Percentiles rank a stretch among this genome's conserved stretches.
Evolutionary conservation across 768 basidiomycete genomes (phyloP).

Genomic region (Saitozyma podzolica): DNA sequence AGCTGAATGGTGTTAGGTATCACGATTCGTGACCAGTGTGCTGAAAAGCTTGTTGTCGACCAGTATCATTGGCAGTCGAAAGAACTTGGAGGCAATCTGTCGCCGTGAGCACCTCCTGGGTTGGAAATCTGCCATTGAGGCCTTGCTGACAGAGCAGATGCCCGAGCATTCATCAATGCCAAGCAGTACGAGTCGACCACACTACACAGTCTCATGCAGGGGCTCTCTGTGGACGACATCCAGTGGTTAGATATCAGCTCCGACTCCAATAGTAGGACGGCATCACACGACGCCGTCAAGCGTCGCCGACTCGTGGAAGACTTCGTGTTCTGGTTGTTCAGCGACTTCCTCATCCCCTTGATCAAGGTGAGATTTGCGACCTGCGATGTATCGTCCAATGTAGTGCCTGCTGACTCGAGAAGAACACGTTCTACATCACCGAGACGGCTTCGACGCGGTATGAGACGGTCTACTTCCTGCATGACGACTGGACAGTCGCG

Average conservation of each 20-base stretch:
- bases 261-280: slow-evolving; percentile 50
- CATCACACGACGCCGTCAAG: slow-evolving; percentile 70
- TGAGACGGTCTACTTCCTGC: slow-evolving; percentile 83
- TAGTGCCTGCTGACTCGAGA: slow-evolving; percentile 2
- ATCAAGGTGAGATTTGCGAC: slow-evolving; percentile 62
- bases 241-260: slow-evolving; percentile 63
- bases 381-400: neutral
- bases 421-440: slow-evolving; percentile 94
- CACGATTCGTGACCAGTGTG: slow-evolving; percentile 15
- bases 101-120: slow-evolving; percentile 5
- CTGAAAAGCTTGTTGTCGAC: slow-evolving; percentile 39
- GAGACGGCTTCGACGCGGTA: slow-evolving; percentile 84
- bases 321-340: slow-evolving; percentile 92
- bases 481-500: slow-evolving; percentile 86
- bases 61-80: slow-evolving; percentile 19
- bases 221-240: slow-evolving; percentile 71
- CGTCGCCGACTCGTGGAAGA: slow-evolving; percentile 79
- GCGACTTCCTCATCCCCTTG: slow-evolving; percentile 75
- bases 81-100: slow-evolving; percentile 15
- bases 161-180: slow-evolving; percentile 69
- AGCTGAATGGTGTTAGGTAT: slow-evolving; percentile 14
- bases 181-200: slow-evolving; percentile 80
- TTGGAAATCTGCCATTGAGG: neutral
- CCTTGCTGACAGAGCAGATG: slow-evolving; percentile 57
- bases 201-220: slow-evolving; percentile 74